Conservation (phyloP, 1,139 yeast genomes). For the Blastobotrys niveus region DNA sequence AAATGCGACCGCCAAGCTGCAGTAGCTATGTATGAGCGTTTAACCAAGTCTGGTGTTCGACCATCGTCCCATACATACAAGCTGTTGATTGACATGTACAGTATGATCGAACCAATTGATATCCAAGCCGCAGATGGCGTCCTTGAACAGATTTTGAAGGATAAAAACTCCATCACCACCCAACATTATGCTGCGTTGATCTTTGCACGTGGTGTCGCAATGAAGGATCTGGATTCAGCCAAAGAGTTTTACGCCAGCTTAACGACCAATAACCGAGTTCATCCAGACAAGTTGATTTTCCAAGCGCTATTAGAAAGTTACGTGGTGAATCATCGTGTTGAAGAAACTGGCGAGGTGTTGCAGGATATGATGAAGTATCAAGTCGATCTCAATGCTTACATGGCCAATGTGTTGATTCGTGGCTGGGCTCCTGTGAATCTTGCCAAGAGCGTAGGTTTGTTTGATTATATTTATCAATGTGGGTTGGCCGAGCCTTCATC, state of each 20-base stretch:
- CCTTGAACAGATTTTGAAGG: constrained; percentile 30
- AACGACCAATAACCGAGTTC: constrained; percentile 28
- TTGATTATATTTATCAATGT: constrained; percentile 28
- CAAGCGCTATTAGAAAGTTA: constrained; percentile 39
- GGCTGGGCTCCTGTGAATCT: constrained; percentile 37
- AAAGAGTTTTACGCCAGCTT: constrained; percentile 32
- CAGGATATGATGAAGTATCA: constrained; percentile 35
- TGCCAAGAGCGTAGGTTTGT: constrained; percentile 31
- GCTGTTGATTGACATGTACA: constrained; percentile 38
- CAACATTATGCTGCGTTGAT: constrained; percentile 40
- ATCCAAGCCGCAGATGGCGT: constrained; percentile 37
- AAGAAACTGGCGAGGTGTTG: constrained; percentile 32
- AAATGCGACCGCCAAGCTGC: constrained; percentile 35
- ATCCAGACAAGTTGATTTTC: constrained; percentile 37
- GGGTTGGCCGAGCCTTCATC: constrained; percentile 36
- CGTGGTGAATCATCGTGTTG: constrained; percentile 32
- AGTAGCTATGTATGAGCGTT: constrained; percentile 29
- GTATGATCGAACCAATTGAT: constrained; percentile 33
- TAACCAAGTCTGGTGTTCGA: constrained; percentile 27
- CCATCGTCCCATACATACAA: constrained; percentile 39
- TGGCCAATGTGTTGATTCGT: constrained; percentile 35
- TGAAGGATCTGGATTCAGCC: constrained; percentile 34
- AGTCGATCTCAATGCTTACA: constrained; percentile 35
- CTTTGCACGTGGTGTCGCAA: constrained; percentile 38
- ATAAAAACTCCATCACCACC: constrained; percentile 28